Percentiles rank a stretch among this genome's conserved stretches.
Evolutionary conservation across 352 stramenopile species (phyloP).

Genomic region (Phytophthora citricola): DNA sequence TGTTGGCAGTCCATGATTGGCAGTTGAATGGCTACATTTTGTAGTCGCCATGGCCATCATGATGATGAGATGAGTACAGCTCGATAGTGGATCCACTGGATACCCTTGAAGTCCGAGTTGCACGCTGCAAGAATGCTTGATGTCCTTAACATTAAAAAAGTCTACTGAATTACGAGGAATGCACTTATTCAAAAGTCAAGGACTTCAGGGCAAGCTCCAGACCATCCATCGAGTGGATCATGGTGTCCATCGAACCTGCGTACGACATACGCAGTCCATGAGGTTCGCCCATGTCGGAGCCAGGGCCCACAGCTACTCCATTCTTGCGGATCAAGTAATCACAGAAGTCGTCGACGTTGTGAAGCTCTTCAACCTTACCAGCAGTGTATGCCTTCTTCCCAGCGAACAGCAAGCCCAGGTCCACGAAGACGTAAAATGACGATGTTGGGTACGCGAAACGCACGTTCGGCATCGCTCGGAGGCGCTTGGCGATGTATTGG

Average conservation of each 20-base stretch:
- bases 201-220: conserved; percentile 60
- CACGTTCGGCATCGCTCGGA: conserved; percentile 86
- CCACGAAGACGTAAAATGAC: conserved; percentile 97
- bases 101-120: neutral
- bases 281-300: conserved; percentile 95
- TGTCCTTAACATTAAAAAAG: too few species aligned
- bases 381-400: conserved; percentile 51
- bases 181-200: conserved; percentile 17
- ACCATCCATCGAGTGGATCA: conserved; percentile 69
- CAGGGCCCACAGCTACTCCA: conserved; percentile 93
- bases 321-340: conserved; percentile 92
- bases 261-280: conserved; percentile 95
- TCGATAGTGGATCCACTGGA: too few species aligned
- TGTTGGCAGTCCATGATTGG: neutral
- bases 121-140: too few species aligned
- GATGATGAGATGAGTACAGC: conserved; percentile 1
- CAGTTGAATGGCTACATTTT: neutral
- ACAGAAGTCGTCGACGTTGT: conserved; percentile 81
- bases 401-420: conserved; percentile 81
- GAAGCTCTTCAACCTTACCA: conserved; percentile 37
- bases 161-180: neutral
- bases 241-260: conserved; percentile 91
- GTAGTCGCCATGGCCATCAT: neutral
- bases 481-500: conserved; percentile 85
- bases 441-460: conserved; percentile 87